Evolutionary conservation across 371 early-diverging fungal species (phyloP).

Genomic region (Actinomucor elegans): DNA sequence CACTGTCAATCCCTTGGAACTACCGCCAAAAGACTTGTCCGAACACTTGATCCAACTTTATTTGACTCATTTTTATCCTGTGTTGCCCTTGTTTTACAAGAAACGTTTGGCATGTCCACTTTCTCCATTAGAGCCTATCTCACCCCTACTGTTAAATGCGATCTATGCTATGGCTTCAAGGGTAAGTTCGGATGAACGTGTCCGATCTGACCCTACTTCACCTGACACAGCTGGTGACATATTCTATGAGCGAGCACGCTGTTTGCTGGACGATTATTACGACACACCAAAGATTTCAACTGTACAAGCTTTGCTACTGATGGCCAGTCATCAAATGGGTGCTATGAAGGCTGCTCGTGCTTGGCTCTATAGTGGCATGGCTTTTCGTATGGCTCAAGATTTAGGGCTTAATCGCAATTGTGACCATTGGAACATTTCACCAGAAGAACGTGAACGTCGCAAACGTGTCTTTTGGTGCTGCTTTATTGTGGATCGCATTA

Average conservation of each 20-base stretch:
- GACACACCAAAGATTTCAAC: constrained; percentile 60
- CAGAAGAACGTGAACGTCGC: constrained; percentile 40
- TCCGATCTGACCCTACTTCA: constrained; percentile 29
- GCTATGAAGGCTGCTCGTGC: constrained; percentile 46
- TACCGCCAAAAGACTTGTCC: constrained; percentile 55
- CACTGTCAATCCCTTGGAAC: constrained; percentile 32
- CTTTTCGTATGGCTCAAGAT: constrained; percentile 53
- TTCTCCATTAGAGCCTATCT: constrained; percentile 26
- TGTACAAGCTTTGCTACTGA: constrained; percentile 55
- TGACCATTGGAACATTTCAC: constrained; percentile 46
- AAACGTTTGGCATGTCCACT: constrained; percentile 14
- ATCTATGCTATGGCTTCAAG: constrained; percentile 53
- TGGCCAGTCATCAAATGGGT: constrained; percentile 56
- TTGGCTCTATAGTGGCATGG: constrained; percentile 55
- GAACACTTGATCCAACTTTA: constrained; percentile 53
- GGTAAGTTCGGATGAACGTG: constrained; percentile 39
- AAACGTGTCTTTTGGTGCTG: constrained; percentile 56
- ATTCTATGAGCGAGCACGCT: constrained; percentile 47
- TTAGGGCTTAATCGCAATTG: constrained; percentile 47
- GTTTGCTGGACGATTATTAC: constrained; percentile 53
- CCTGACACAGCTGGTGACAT: constrained; percentile 48
- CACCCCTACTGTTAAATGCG: constrained; percentile 50
- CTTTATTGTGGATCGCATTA: constrained; percentile 46
- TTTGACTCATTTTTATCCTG: constrained; percentile 53
- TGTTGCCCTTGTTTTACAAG: constrained; percentile 55